These are phyloP conservation scores for Colletotrichum higginsianum DNA, from an alignment of 2,329 filamentous ascomycete genomes.

Conservation along the genomic window DNA sequence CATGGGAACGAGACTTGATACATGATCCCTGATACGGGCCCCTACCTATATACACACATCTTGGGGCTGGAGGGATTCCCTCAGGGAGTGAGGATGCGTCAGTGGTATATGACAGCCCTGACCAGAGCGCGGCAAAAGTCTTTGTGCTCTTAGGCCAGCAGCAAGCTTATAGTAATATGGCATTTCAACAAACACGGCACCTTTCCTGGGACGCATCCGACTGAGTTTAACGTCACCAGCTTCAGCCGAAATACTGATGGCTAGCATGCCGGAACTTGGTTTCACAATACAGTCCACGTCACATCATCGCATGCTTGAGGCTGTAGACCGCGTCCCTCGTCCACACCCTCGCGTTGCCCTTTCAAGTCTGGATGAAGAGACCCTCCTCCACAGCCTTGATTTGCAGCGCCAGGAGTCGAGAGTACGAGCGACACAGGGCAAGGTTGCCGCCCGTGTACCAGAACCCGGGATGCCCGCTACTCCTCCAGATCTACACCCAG, in stretches of 20 bases:
- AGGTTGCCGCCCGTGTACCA: constrained; percentile 79
- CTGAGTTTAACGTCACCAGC: not conserved
- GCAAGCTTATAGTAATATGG: not conserved
- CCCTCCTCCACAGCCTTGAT: constrained; percentile 63
- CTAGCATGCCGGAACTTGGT: not conserved
- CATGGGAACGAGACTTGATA: not conserved
- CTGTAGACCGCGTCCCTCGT: too few relatives aligned
- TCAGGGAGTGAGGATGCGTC: not conserved
- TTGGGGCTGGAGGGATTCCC: not conserved
- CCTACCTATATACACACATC: too few relatives aligned
- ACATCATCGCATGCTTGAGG: too few relatives aligned
- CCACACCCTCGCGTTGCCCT: not conserved
- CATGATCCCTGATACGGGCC: not conserved
- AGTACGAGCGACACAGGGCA: constrained; percentile 73
- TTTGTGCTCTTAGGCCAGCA: not conserved
- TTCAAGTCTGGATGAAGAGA: constrained; percentile 52
- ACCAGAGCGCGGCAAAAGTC: not conserved
- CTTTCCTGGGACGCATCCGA: not conserved
- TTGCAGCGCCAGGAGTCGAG: constrained; percentile 67
- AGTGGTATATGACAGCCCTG: too few relatives aligned
- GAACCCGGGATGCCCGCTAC: constrained; percentile 73
- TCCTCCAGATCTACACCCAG: constrained; percentile 68
- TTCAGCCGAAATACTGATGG: not conserved
- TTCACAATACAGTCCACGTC: not conserved
- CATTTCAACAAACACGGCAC: not conserved